Percentiles rank a stretch among this genome's conserved stretches.
phyloP scores from a whole-genome alignment of 768 basidiomycete genomes.

The Naganishia vishniacii region DNA sequence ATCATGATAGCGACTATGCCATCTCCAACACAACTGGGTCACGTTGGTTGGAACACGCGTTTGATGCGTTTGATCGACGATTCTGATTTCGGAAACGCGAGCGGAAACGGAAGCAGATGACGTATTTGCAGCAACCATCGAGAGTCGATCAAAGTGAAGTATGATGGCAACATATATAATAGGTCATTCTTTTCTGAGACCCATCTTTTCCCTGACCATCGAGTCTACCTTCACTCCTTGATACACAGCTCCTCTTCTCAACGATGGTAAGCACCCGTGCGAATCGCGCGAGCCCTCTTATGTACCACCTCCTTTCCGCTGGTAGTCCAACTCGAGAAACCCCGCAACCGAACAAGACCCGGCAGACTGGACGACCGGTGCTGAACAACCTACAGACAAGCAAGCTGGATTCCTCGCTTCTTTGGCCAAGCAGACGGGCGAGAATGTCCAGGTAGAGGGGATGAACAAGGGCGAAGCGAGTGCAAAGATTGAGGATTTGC shows the following conservation, averaged over 20 bases:
- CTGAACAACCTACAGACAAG: constrained; percentile 37
- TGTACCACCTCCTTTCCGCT: neutral
- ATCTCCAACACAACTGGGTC: too few species aligned
- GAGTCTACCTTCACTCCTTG: too few species aligned
- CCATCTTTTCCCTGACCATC: too few species aligned
- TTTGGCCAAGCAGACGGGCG: constrained; percentile 44
- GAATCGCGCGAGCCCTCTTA: too few species aligned
- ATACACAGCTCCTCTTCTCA: too few species aligned
- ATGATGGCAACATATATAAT: neutral
- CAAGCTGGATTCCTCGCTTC: constrained; percentile 46
- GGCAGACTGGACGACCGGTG: neutral
- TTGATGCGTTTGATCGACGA: neutral
- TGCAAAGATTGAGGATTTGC: constrained; percentile 1
- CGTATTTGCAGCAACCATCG: neutral
- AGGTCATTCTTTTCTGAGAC: too few species aligned
- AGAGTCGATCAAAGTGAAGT: neutral
- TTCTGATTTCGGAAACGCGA: neutral
- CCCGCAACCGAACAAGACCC: neutral
- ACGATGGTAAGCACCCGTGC: too few species aligned
- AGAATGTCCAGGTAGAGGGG: constrained; percentile 21
- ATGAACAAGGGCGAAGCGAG: constrained; percentile 19
- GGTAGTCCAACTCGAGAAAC: neutral
- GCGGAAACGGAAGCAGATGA: constrained; percentile 7
- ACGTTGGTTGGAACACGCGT: neutral
- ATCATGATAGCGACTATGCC: too few species aligned